phyloP scores from a whole-genome alignment of 148 eudicot species.

The Vaccinium myrtillus region DNA sequence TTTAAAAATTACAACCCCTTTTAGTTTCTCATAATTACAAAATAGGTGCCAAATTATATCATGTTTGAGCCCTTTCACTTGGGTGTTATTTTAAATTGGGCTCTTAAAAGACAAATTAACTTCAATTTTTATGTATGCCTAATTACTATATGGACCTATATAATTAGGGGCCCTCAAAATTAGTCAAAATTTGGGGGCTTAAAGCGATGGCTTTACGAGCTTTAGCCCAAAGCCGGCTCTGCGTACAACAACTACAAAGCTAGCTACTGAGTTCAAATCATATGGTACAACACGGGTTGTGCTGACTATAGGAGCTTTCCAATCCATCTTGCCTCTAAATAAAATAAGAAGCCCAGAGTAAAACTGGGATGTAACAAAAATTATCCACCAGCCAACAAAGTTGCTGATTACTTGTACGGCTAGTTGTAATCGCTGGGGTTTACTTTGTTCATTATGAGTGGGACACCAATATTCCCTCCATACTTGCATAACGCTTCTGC shows the following conservation, averaged over 20 bases:
- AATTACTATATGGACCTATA: no score
- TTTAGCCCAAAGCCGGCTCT: no score
- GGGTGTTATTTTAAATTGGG: no score
- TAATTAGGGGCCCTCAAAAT: no score
- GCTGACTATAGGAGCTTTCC: background rate
- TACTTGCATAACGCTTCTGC: slow-evolving; percentile 70
- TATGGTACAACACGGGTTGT: background rate
- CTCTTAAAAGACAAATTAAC: no score
- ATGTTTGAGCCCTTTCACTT: no score
- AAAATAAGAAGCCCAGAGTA: background rate
- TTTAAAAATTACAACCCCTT: no score
- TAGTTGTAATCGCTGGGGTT: slow-evolving; percentile 42
- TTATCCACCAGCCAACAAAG: background rate
- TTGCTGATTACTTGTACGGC: background rate
- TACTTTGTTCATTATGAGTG: slow-evolving; percentile 62
- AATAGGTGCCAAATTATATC: no score
- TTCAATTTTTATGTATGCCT: no score
- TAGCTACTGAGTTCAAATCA: background rate
- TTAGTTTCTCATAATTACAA: no score
- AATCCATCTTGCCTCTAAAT: background rate
- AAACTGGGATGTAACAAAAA: background rate
- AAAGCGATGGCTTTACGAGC: no score
- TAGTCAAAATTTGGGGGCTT: no score
- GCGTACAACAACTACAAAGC: background rate
- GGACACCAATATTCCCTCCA: slow-evolving; percentile 92